A percentile compares a stretch with the other conserved stretches of the same genome.
Conservation (phyloP, 371 early-diverging fungal genomes). For the Zopfochytrium polystomum region DNA sequence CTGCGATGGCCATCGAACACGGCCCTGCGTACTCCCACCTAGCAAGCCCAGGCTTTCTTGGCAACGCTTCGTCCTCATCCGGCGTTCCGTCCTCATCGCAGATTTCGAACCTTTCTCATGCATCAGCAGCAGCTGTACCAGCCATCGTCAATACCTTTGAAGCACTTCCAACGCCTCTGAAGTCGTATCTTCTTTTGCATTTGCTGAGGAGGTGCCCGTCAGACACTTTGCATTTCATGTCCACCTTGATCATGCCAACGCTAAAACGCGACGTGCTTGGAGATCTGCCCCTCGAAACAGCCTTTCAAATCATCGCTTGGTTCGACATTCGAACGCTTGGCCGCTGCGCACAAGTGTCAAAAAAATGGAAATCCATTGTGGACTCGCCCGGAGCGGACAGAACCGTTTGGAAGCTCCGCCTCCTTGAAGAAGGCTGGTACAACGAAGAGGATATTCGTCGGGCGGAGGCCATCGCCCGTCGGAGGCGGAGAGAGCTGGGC, state of each 20-base stretch:
- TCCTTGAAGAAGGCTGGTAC: constrained; percentile 41
- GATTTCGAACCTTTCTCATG: no score
- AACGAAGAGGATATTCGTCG: constrained; percentile 57
- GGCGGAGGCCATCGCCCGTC: no score
- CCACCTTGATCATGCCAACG: constrained; percentile 69
- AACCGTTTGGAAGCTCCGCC: constrained; percentile 53
- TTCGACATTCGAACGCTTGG: constrained; percentile 75
- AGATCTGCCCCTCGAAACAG: constrained; percentile 71
- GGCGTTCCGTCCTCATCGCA: no score
- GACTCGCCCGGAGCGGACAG: constrained; percentile 62
- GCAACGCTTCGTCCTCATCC: no score
- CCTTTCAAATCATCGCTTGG: constrained; percentile 69
- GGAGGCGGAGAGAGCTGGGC: no score
- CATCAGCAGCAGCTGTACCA: constrained; percentile 41
- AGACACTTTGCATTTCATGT: constrained; percentile 74
- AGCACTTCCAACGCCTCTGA: constrained; percentile 61
- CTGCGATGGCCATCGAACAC: no score
- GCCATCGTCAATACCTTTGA: constrained; percentile 60
- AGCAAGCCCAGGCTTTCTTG: no score
- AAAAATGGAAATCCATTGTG: constrained; percentile 70
- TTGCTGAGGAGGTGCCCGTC: constrained; percentile 66
- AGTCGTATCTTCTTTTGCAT: constrained; percentile 72
- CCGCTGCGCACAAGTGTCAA: constrained; percentile 71
- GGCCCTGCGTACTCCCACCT: no score
- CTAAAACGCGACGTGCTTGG: constrained; percentile 82